Base-by-base conservation (phyloP, 192 early-diverging fungal species). In the Coemansia sp. region DNA sequence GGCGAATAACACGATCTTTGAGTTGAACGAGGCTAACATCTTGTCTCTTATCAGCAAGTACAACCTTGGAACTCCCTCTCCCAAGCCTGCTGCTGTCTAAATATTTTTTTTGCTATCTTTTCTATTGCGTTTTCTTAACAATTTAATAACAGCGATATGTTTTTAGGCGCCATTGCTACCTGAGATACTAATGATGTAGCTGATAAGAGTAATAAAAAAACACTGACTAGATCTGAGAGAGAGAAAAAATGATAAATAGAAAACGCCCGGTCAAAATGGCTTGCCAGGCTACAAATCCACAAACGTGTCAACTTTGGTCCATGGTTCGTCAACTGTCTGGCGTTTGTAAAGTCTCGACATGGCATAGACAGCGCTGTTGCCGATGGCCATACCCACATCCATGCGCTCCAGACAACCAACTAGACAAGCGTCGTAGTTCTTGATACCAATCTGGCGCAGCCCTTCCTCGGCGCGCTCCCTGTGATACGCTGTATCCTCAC, bases 301-400 rank as follows among this genome's bases (percentile, higher is more conserved):
- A 7, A 43, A 12, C 11, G 41, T 15, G 12, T 43, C 41, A 10
- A 43, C 41, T 49, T 49, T 18, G 15, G 16, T 24, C 78, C 78
- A 80, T n/a, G 72, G 64, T 0, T 41, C 52, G 8, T 74, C 69
- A 5, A 31, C 69, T 0, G 43, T 52, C 22, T 69, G n/a, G 70
- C 70, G 68, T 20, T 47, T 61, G 41, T 66, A 72, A 33, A 75
- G 66, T 50, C 57, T 64, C n/a, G 64, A 44, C 27, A 36, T 29
- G 4, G 67, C 58, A 16, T 67, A 41, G 13, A 72, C 68, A 2
- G 69, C 73, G 33, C 62, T 80, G 62, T 75, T 75, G 16, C 78
- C 73, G 29, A 80, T 73, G 31, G 78, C 78, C 60, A 80, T 71
- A 6, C 78, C 73, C 13, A 75, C 63, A 63, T 80, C 78, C 63